Percentiles rank a stretch among this genome's conserved stretches.
These are phyloP conservation scores for Solanum piurae DNA, from an alignment of 257 asterid species.

Conservation along the genomic window DNA sequence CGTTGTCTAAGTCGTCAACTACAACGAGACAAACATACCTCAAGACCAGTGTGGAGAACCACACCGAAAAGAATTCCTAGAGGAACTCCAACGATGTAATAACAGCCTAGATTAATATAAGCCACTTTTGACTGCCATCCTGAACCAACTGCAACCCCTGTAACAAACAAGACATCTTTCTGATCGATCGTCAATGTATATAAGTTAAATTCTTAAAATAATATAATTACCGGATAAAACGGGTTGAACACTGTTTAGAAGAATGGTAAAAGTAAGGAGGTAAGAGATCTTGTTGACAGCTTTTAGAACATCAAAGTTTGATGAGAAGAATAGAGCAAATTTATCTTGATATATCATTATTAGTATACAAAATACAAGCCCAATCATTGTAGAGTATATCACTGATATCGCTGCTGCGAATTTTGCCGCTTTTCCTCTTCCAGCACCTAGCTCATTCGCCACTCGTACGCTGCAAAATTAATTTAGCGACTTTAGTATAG, in stretches of 20 bases:
- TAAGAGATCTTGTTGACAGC: constrained; percentile 22
- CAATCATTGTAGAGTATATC: constrained; percentile 30
- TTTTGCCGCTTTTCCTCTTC: constrained; percentile 39
- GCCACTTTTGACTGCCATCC: constrained; percentile 50
- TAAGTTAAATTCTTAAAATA: neutral
- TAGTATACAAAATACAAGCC: constrained; percentile 18
- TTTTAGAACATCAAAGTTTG: constrained; percentile 21
- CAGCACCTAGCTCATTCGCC: constrained; percentile 53
- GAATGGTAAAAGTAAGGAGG: constrained; percentile 34
- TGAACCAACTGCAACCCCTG: constrained; percentile 48
- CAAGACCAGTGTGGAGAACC: constrained; percentile 24
- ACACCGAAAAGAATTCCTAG: constrained; percentile 28
- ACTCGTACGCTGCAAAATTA: constrained; percentile 32
- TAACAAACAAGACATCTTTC: neutral
- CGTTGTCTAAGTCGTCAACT: neutral
- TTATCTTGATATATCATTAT: constrained; percentile 21
- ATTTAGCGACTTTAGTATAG: neutral
- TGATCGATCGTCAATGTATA: too few species aligned
- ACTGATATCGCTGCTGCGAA: constrained; percentile 19
- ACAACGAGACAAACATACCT: constrained; percentile 11
- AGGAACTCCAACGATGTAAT: constrained; percentile 43
- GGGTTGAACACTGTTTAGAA: neutral
- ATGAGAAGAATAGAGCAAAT: constrained; percentile 33
- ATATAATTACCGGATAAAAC: too few species aligned
- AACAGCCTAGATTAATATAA: constrained; percentile 29